Base-by-base conservation (phyloP, 345 rosid genomes). In the Viola odorata region DNA sequence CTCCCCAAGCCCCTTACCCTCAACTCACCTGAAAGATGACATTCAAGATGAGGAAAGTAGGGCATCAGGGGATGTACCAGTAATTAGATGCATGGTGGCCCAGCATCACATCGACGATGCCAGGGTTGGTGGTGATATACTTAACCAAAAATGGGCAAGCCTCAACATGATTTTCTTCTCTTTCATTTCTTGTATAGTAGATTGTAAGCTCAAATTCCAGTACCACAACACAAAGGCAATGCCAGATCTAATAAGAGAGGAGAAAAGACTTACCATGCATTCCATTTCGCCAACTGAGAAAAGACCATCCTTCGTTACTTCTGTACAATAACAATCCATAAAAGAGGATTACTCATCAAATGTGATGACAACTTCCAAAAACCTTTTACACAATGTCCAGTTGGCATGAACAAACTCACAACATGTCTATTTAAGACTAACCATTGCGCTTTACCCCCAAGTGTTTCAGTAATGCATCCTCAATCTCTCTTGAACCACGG, bases 231-330 rank as follows among this genome's bases (percentile, higher is more conserved):
- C 37, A 14, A 44, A 50, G 17, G 47, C 44, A 58, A 1, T 37
- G 23, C 56, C 45, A 55, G 37, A 37, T 37, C 13, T 50, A n/a
- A 37, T 41, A 38, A 61, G n/a, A 12, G 38, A 58, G 45, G 45
- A 4, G 12, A 16, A 60, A 70, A 67, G 44, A 58, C 77, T 67
- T 68, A 95, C 98, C 99, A 95, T 95, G 81, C 99, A 95, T 77
- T 95, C 99, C 99, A 95, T 95, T 78, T 95, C 98, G 62, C 97
- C 99, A 62, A 95, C 90, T 14, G 99, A 88, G 83, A 95, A 95
- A 67, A 95, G 76, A 48, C 99, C 99, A 80, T 95, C 99, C 83
- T 88, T 88, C 41, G 99, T 95, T 52, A 95, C 98, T 76, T 91
- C 91, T 95, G 84, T 74, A 67, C 40, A 45, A 45, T 12, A 73